Conservation (phyloP, 2,329 filamentous ascomycete species). For the Alternaria conjuncta region DNA sequence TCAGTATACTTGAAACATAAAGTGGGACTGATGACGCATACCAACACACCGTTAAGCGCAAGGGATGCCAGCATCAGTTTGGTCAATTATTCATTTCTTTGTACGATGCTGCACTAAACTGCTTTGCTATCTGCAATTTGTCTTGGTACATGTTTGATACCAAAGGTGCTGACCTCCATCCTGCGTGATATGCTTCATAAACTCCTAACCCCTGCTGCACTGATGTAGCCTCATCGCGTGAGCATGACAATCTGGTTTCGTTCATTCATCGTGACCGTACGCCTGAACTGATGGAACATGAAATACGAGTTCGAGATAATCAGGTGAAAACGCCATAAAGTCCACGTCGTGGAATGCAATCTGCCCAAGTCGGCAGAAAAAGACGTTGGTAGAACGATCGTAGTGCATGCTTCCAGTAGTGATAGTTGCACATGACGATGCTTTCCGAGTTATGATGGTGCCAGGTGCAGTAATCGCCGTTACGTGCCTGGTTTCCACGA, state of each 20-base stretch:
- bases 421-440: neutral
- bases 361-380: neutral
- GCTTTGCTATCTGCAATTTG: slow-evolving; percentile 3
- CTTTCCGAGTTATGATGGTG: neutral
- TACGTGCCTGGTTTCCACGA: slow-evolving; percentile 16
- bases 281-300: neutral
- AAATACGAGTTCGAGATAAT: neutral
- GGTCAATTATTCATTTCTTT: neutral
- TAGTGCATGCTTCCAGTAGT: neutral
- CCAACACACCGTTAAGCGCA: neutral
- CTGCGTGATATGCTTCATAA: neutral
- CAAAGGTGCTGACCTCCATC: neutral
- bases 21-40: neutral
- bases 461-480: neutral
- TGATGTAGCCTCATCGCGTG: neutral
- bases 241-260: slow-evolving; percentile 6
- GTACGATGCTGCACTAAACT: neutral
- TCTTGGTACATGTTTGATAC: neutral
- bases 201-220: slow-evolving; percentile 6
- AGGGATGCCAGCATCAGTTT: neutral
- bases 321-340: neutral
- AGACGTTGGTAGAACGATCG: neutral
- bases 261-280: neutral
- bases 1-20: neutral
- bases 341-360: neutral